These are phyloP conservation scores for Phyllosticta citribraziliensis DNA, from an alignment of 2,329 filamentous ascomycete genomes.

Conservation along the genomic window DNA sequence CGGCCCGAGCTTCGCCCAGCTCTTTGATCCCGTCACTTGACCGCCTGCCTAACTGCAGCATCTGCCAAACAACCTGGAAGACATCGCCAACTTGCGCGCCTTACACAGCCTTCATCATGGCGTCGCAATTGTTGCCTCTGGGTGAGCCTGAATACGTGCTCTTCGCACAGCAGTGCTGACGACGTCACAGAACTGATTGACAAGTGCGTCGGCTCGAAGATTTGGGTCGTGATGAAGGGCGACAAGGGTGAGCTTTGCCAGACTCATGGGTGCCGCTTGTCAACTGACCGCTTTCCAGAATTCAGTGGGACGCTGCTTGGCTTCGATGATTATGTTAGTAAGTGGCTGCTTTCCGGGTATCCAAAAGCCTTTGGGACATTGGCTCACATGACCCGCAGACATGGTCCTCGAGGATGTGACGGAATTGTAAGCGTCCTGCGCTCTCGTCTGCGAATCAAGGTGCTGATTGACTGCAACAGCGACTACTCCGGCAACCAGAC, in stretches of 20 bases:
- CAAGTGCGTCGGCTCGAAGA: conserved; percentile 94
- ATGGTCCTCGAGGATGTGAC: conserved; percentile 98
- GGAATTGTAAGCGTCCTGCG: conserved; percentile 60
- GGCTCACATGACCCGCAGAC: conserved; percentile 46
- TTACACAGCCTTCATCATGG: conserved; percentile 13
- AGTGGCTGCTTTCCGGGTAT: conserved; percentile 37
- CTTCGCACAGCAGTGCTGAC: background rate
- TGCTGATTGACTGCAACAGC: conserved; percentile 37
- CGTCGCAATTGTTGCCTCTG: conserved; percentile 28
- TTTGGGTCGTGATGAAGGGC: conserved; percentile 99
- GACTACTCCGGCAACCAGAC: conserved; percentile 83
- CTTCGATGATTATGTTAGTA: conserved; percentile 99
- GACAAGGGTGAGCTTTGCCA: conserved; percentile 65
- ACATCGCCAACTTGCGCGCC: background rate
- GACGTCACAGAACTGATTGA: conserved; percentile 74
- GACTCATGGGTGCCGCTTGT: background rate
- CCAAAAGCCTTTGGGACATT: background rate
- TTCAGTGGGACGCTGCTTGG: conserved; percentile 91
- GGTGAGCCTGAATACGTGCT: conserved; percentile 9
- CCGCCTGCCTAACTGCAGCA: background rate
- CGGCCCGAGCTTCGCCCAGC: background rate
- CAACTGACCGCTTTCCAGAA: conserved; percentile 45
- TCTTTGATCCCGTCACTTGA: background rate
- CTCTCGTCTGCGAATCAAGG: background rate
- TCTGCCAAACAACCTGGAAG: background rate